phyloP scores from a whole-genome alignment of 2,329 filamentous ascomycete genomes.

The Nemania sp. region DNA sequence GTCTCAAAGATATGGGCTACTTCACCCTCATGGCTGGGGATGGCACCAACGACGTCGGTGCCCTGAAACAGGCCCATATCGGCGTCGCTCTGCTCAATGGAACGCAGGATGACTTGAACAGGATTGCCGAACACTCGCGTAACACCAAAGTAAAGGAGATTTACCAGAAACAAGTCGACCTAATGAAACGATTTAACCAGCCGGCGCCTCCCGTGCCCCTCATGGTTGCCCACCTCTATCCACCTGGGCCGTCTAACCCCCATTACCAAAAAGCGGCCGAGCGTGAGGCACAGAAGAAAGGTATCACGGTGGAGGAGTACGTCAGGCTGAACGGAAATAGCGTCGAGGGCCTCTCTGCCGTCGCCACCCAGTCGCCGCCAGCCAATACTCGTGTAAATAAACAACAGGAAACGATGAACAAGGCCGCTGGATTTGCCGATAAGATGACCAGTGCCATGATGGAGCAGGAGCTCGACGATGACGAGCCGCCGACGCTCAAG shows the following conservation, averaged over 20 bases:
- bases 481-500: conserved; percentile 93
- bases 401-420: conserved; percentile 68
- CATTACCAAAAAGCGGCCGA: conserved; percentile 91
- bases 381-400: conserved; percentile 60
- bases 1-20: conserved; percentile 94
- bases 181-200: conserved; percentile 97
- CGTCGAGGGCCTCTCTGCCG: conserved; percentile 69
- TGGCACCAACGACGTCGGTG: conserved; percentile 96
- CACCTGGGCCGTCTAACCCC: conserved; percentile 88
- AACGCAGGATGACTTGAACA: conserved; percentile 85
- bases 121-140: conserved; percentile 89
- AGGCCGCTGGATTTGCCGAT: conserved; percentile 80
- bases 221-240: conserved; percentile 91
- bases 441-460: conserved; percentile 86
- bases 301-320: conserved; percentile 64
- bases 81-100: conserved; percentile 96
- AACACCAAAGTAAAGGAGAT: conserved; percentile 98
- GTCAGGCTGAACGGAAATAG: conserved; percentile 58
- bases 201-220: conserved; percentile 89
- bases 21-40: conserved; percentile 99
- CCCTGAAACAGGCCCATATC: conserved; percentile 96
- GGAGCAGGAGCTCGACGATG: conserved; percentile 84
- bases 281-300: conserved; percentile 80
- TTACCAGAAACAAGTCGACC: conserved; percentile 90
- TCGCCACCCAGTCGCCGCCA: conserved; percentile 65